A percentile compares a stretch with the other conserved stretches of the same genome.
Evolutionary conservation across 2,329 filamentous ascomycete species (phyloP).

Genomic region (Chalara sp.): DNA sequence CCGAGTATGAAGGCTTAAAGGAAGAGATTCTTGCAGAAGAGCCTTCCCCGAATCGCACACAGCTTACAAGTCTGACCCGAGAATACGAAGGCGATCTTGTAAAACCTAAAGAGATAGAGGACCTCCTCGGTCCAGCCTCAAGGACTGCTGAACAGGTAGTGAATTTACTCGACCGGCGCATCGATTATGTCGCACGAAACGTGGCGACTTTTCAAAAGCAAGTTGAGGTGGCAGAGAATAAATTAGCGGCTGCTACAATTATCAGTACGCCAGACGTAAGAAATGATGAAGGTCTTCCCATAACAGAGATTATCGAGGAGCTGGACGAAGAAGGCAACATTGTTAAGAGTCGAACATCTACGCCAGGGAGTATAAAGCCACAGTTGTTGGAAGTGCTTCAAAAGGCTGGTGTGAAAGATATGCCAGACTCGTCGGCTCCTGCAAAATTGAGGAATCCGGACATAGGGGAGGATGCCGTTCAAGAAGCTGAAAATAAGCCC

Average conservation of each 20-base stretch:
- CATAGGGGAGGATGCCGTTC: slow-evolving; percentile 8
- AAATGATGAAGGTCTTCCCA: slow-evolving; percentile 65
- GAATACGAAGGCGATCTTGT: slow-evolving; percentile 52
- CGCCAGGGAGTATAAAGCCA: slow-evolving; percentile 60
- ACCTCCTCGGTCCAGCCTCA: slow-evolving; percentile 35
- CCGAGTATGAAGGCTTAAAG: slow-evolving; percentile 84
- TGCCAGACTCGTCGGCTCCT: slow-evolving; percentile 19
- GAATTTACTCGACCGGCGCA: slow-evolving; percentile 62
- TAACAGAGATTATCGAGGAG: slow-evolving; percentile 89
- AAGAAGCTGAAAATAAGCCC: slow-evolving; percentile 4
- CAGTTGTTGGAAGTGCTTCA: slow-evolving; percentile 66
- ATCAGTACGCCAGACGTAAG: slow-evolving; percentile 52
- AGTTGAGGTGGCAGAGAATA: slow-evolving; percentile 58
- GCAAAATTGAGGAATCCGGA: slow-evolving; percentile 5
- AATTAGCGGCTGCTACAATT: slow-evolving; percentile 56
- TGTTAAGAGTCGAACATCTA: slow-evolving; percentile 57
- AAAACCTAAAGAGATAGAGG: slow-evolving; percentile 49
- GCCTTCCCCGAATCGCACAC: slow-evolving; percentile 39
- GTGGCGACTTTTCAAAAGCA: slow-evolving; percentile 66
- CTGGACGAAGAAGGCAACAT: slow-evolving; percentile 88
- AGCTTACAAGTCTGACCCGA: slow-evolving; percentile 45
- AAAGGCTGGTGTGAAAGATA: slow-evolving; percentile 64
- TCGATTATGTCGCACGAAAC: slow-evolving; percentile 88
- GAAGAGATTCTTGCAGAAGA: slow-evolving; percentile 59
- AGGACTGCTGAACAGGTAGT: slow-evolving; percentile 58